Percentiles rank a stretch among this genome's conserved stretches.
phyloP scores from a whole-genome alignment of 176 grass and related monocot species.

The Cenchrus americanus region DNA sequence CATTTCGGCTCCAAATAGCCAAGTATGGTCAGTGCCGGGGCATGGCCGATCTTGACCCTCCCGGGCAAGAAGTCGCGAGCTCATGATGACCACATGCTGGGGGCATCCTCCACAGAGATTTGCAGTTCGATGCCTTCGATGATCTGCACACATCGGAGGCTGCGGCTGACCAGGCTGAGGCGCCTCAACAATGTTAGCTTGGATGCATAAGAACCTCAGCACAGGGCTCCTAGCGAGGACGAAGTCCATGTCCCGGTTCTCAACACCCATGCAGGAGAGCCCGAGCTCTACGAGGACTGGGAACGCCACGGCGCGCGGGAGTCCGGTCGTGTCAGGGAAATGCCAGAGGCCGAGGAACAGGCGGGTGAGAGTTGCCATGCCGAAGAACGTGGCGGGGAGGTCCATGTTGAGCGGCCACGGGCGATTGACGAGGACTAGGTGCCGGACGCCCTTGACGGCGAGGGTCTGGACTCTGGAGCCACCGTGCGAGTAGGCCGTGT shows the following conservation, averaged over 20 bases:
- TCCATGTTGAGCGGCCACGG: neutral
- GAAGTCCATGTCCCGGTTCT: constrained; percentile 12
- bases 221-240: constrained; percentile 23
- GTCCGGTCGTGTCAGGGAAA: constrained; percentile 12
- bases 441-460: neutral
- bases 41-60: constrained; percentile 15
- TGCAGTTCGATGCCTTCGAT: neutral
- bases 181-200: neutral
- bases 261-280: neutral
- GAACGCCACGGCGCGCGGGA: neutral
- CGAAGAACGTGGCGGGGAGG: constrained; percentile 6
- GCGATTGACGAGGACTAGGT: neutral
- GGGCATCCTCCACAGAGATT: neutral
- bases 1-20: constrained; percentile 12
- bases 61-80: neutral
- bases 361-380: neutral
- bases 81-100: neutral
- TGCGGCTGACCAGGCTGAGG: neutral
- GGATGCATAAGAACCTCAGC: constrained; percentile 2
- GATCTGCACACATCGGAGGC: constrained; percentile 19
- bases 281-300: constrained; percentile 18
- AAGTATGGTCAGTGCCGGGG: neutral
- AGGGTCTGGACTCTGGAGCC: neutral
- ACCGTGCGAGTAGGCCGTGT: neutral
- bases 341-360: constrained; percentile 9